Evolutionary conservation across 164 flowering plant species (phyloP).

Genomic region (Stephania cephalantha): DNA sequence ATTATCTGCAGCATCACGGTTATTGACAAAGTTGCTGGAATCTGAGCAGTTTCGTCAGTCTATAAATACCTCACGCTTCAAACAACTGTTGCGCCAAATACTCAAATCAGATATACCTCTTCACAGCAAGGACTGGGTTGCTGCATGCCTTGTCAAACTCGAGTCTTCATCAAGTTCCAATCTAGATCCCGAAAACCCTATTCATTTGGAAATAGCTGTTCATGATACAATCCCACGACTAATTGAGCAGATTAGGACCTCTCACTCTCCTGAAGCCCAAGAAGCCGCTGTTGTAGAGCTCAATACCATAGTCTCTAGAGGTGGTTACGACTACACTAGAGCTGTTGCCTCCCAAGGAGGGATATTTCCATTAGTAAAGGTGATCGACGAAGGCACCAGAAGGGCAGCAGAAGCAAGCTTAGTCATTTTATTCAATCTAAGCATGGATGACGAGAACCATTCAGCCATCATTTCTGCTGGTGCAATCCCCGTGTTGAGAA

Average conservation of each 20-base stretch:
- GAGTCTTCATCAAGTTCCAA: constrained; percentile 30
- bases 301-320: constrained; percentile 56
- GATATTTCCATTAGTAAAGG: constrained; percentile 59
- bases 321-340: constrained; percentile 43
- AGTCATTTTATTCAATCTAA: constrained; percentile 55
- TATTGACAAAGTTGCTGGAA: constrained; percentile 58
- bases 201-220: constrained; percentile 55
- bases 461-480: constrained; percentile 66
- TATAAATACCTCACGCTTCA: constrained; percentile 36
- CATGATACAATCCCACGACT: constrained; percentile 71
- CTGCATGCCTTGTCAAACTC: constrained; percentile 66
- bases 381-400: constrained; percentile 55
- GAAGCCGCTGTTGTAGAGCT: constrained; percentile 73
- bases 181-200: constrained; percentile 34
- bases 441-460: constrained; percentile 82
- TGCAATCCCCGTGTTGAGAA: constrained; percentile 55
- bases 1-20: constrained; percentile 61
- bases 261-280: constrained; percentile 40
- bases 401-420: constrained; percentile 56
- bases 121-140: constrained; percentile 64
- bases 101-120: constrained; percentile 60
- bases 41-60: constrained; percentile 32
- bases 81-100: constrained; percentile 34
- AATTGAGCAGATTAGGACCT: constrained; percentile 48
- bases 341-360: constrained; percentile 59